Evolutionary conservation across 768 basidiomycete species (phyloP), one percentile per base, ranked within the genome.

Genomic region (Paxillus rubicundulus): DNA sequence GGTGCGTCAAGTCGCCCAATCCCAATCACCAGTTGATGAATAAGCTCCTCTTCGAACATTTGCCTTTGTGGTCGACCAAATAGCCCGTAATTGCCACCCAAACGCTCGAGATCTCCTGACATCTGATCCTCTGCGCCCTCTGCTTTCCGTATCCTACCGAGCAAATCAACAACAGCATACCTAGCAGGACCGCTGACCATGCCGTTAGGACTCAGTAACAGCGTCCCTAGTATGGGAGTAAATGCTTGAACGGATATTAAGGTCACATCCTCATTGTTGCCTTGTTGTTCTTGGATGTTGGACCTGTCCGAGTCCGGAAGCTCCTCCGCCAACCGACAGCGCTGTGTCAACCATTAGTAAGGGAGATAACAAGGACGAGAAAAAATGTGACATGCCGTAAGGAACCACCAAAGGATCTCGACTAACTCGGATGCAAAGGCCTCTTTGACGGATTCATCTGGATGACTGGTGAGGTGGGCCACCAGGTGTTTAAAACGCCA

Each of bases 401-500:
- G 85, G 71, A 96, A 98, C 85, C 92, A 96, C 92, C 92, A 97
- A 44, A 97, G 81, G 59, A 96, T 82, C 45, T 80, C 73, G 34
- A 90, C 84, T 9, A 98, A 75, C 58, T 90, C 86, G 2, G 82
- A 77, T 1, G 90, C 86, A 20, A 97, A 82, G 6, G 91, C 89
- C 68, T 95, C 93, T 66, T 89, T 90, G 47, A 97, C 92, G 41
- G 77, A 68, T 63, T 96, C 93, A 54, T 96, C 93, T 92, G 62
- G 32, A 53, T 43, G 33, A 57, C 38, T 44, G 30, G 50, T 60
- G 9, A 67, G 50, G 50, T 30, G 40, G 1, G 37, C 16, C 32
- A 16, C 8, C 13, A 21, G 40, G 42, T 39, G 55, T 48, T 33
- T 49, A 30, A 45, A 32, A 53, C 27, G 48, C 1, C 27, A 69